Conservation (phyloP, 2,329 filamentous ascomycete species). For the Paraphaeosphaeria sporulosa region DNA sequence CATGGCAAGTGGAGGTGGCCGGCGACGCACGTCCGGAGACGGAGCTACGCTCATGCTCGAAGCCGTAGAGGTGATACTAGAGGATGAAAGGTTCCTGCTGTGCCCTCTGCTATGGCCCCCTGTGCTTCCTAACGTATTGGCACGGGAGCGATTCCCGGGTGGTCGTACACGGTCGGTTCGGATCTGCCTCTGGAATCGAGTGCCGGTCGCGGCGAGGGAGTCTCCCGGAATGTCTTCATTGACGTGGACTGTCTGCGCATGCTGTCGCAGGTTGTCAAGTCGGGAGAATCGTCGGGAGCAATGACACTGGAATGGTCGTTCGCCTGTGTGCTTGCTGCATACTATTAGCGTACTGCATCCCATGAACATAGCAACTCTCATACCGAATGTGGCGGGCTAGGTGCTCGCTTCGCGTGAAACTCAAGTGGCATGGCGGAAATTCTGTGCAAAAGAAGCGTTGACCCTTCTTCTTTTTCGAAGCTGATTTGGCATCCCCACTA, state of each 20-base stretch:
- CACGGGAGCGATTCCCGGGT: constrained; percentile 74
- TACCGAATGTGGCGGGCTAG: constrained; percentile 92
- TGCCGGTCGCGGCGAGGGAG: constrained; percentile 90
- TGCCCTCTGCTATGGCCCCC: constrained; percentile 78
- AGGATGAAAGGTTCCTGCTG: constrained; percentile 83
- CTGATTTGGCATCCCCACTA: constrained; percentile 69
- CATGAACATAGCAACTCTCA: constrained; percentile 18
- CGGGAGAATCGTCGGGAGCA: constrained; percentile 92
- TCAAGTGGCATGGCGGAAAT: constrained; percentile 90
- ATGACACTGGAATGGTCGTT: constrained; percentile 95
- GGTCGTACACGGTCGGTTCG: constrained; percentile 84
- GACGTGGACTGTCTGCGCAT: constrained; percentile 96
- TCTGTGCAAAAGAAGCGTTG: constrained; percentile 97
- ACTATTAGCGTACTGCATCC: constrained; percentile 33
- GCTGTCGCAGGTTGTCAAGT: constrained; percentile 92
- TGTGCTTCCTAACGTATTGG: constrained; percentile 78
- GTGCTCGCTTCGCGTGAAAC: constrained; percentile 96
- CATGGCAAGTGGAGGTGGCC: constrained; percentile 85
- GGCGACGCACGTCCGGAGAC: constrained; percentile 64
- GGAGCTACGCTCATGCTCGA: constrained; percentile 68
- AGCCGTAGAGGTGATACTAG: constrained; percentile 80
- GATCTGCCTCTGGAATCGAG: constrained; percentile 90
- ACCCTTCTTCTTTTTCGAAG: constrained; percentile 93
- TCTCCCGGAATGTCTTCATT: constrained; percentile 96
- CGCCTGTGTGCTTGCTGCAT: constrained; percentile 90